Evolutionary conservation across 768 basidiomycete species (phyloP), one percentile per base, ranked within the genome.

Genomic region (Suillus fuscotomentosus): DNA sequence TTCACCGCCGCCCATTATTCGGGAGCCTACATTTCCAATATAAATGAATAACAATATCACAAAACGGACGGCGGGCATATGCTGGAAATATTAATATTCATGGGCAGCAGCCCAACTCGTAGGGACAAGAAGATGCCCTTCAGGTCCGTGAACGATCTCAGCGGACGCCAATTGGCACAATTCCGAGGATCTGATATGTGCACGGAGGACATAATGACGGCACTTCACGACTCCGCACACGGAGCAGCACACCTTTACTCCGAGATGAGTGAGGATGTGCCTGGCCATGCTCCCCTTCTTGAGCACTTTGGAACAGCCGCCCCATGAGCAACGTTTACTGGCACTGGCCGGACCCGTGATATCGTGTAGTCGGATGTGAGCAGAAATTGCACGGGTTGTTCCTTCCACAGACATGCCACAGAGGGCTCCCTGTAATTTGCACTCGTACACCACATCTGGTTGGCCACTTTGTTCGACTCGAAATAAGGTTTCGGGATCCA

Each of bases 211-310:
- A 24, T 56, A n/a, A 56, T 10, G n/a, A 2, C 55, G 55, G 3
- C 22, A 56, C 22, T 56, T 56, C 14, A 56, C 36, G 8, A 56
- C 38, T 56, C 38, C 22, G 22, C 55, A 56, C 14, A 24, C 22
- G 5, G 62, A 63, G 39, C 65, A 66, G 7, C 34, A 27, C 5
- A 54, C 43, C 5, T 50, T 60, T 3, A 63, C 50, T 20, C 39
- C 34, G 1, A 66, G 41, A 36, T 66, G 65, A 20, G 65, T 54
- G 48, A 63, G 51, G 15, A 66, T 43, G 13, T 66, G 65, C 14
- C 65, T 56, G 24, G 57, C 31, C 38, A 63, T 60, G 48, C 57
- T 63, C 11, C 48, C 50, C 8, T 22, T 38, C 38, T 60, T 54
- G 27, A 56, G 41, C 10, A 42, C 45, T 3, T 63, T 47, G 7